Percentiles rank a stretch among this genome's conserved stretches.
Evolutionary conservation across 2,329 filamentous ascomycete species (phyloP).

Genomic region (Colletotrichum sp.): DNA sequence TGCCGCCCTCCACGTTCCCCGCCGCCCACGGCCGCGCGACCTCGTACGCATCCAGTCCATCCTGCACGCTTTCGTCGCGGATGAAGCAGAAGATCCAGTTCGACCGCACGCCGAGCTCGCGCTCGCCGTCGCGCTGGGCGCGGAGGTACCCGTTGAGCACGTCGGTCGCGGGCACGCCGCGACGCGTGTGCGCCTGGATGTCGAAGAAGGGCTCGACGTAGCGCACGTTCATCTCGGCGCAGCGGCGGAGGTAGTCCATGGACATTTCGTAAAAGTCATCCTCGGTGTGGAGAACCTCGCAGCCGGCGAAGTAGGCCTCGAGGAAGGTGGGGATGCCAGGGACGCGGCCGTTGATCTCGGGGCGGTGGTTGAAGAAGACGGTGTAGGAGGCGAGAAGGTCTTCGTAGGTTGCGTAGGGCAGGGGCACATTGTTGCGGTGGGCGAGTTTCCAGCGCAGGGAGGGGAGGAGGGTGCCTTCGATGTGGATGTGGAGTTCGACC

Average conservation of each 20-base stretch:
- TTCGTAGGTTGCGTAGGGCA: slow-evolving; percentile 66
- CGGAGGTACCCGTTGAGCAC: slow-evolving; percentile 62
- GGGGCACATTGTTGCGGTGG: slow-evolving; percentile 63
- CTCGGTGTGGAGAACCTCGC: slow-evolving; percentile 69
- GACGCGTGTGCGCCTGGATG: slow-evolving; percentile 73
- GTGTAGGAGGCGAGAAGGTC: slow-evolving; percentile 67
- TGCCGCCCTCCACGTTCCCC: slow-evolving; percentile 27
- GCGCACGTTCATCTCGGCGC: slow-evolving; percentile 66
- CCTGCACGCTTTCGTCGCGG: slow-evolving; percentile 40
- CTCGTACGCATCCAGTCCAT: slow-evolving; percentile 42
- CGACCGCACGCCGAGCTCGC: slow-evolving; percentile 30
- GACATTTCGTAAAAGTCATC: slow-evolving; percentile 76
- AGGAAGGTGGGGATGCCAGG: slow-evolving; percentile 57
- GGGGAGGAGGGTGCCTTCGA: slow-evolving; percentile 78
- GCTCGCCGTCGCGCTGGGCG: slow-evolving; percentile 33
- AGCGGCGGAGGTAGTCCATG: slow-evolving; percentile 72
- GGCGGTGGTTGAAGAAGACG: slow-evolving; percentile 39
- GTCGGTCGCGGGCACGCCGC: slow-evolving; percentile 67
- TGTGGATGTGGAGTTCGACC: slow-evolving; percentile 82
- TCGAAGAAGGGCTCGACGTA: slow-evolving; percentile 87
- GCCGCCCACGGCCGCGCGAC: slow-evolving; percentile 42
- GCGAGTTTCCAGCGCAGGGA: slow-evolving; percentile 73
- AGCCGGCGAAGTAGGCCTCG: slow-evolving; percentile 78
- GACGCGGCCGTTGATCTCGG: slow-evolving; percentile 38
- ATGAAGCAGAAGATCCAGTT: slow-evolving; percentile 49